Conservation (phyloP, 257 asterid species). For the Paulownia fortunei region DNA sequence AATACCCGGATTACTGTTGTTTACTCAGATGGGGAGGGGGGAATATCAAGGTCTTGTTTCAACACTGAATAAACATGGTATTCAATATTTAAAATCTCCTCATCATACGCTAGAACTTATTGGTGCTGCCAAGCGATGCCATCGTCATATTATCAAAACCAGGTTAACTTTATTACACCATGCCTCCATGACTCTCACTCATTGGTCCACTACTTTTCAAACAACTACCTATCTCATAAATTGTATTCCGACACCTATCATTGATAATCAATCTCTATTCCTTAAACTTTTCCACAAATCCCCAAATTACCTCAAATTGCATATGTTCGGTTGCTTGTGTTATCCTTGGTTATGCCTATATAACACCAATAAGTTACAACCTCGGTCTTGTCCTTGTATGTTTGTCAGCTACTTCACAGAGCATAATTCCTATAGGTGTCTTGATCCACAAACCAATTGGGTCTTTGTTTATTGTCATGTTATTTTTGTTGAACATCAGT, state of each 20-base stretch:
- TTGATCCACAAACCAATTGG: not conserved
- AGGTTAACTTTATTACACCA: not conserved
- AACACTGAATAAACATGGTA: not conserved
- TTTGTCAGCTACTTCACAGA: not conserved
- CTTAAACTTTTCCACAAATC: too few relatives aligned
- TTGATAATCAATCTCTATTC: too few relatives aligned
- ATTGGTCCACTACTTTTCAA: not conserved
- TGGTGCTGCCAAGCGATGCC: not conserved
- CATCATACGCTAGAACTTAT: not conserved
- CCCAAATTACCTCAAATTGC: too few relatives aligned
- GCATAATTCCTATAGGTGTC: not conserved
- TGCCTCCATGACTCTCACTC: not conserved
- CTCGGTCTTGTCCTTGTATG: too few relatives aligned
- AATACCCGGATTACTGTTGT: too few relatives aligned
- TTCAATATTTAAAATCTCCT: not conserved
- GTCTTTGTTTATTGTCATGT: not conserved
- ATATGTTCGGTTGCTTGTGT: too few relatives aligned
- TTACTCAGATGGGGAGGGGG: too few relatives aligned
- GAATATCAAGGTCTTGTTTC: too few relatives aligned
- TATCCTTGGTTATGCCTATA: too few relatives aligned
- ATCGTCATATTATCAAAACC: not conserved
- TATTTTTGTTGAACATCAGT: not conserved
- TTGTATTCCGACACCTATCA: not conserved
- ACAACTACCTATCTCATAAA: not conserved
- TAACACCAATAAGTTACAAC: too few relatives aligned